A percentile compares a stretch with the other conserved stretches of the same genome.
phyloP scores from a whole-genome alignment of 352 stramenopile species.

The Aphanomyces euteiches region DNA sequence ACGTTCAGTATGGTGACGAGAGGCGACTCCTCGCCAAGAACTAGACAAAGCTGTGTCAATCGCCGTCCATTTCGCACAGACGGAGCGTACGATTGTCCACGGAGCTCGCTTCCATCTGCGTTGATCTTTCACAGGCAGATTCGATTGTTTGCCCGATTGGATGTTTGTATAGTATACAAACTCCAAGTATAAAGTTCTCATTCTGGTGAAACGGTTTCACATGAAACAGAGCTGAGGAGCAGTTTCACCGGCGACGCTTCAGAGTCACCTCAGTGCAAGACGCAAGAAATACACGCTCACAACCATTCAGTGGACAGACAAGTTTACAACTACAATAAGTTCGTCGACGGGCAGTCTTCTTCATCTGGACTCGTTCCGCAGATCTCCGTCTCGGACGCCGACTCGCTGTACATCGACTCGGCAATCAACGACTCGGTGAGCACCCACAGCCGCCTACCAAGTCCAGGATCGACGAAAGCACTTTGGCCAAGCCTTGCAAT shows the following conservation, averaged over 20 bases:
- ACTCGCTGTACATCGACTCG: neutral
- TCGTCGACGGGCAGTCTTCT: neutral
- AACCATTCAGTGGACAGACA: neutral
- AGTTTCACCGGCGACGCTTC: neutral
- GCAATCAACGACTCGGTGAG: slow-evolving; percentile 25
- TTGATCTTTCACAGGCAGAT: neutral
- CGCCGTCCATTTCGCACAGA: neutral
- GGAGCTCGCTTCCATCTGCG: neutral
- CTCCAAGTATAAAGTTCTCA: neutral
- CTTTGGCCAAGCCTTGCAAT: slow-evolving; percentile 11
- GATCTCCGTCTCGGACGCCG: neutral
- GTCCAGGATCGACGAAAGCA: neutral
- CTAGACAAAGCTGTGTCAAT: neutral
- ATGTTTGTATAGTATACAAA: neutral
- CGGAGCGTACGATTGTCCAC: neutral
- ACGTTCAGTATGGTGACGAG: slow-evolving; percentile 2
- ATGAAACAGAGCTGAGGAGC: neutral
- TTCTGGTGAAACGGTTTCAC: neutral
- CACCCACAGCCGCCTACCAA: slow-evolving; percentile 17
- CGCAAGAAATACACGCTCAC: neutral
- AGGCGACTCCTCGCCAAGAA: slow-evolving; percentile 5
- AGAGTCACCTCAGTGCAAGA: neutral
- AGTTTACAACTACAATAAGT: neutral
- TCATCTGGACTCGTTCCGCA: neutral
- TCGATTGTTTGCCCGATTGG: neutral